Conservation (phyloP, 768 basidiomycete genomes). For the Cystofilobasidium ferigula region DNA sequence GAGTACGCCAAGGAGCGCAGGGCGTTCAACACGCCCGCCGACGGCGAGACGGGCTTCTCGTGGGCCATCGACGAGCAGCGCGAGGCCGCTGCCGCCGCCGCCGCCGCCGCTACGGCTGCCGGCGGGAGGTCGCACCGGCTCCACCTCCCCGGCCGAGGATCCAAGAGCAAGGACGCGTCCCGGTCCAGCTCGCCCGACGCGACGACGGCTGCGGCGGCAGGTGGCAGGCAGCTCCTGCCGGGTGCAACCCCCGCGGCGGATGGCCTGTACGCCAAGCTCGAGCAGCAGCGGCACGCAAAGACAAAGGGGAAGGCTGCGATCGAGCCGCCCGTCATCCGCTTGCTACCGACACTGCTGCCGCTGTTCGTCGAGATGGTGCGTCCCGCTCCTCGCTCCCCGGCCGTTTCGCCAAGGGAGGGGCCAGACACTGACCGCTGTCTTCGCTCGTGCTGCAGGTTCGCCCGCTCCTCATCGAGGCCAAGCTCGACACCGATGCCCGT, state of each 20-base stretch:
- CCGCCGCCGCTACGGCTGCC: neutral
- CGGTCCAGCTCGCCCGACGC: neutral
- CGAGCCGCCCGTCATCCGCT: constrained; percentile 62
- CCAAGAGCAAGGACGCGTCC: neutral
- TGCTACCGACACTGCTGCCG: constrained; percentile 72
- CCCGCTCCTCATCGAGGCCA: constrained; percentile 22
- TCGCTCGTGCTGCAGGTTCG: constrained; percentile 10
- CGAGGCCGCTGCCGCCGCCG: neutral
- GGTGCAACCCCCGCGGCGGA: neutral
- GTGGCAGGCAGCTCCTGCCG: neutral
- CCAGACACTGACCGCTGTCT: neutral
- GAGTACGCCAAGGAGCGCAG: constrained; percentile 42
- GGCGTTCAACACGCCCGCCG: neutral
- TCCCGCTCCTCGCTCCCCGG: constrained; percentile 4
- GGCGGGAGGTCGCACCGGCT: neutral
- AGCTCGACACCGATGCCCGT: neutral
- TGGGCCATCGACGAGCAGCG: neutral
- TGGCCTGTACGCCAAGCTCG: constrained; percentile 20
- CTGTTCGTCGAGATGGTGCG: constrained; percentile 85
- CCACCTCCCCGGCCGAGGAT: neutral
- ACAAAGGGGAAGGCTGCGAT: constrained; percentile 36
- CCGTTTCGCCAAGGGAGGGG: too few relatives aligned
- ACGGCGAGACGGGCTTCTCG: neutral
- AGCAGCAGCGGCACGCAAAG: constrained; percentile 23
- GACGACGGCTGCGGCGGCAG: neutral